phyloP scores from a whole-genome alignment of 139 green algal genomes.

The Chlamydomonas schloesseri region DNA sequence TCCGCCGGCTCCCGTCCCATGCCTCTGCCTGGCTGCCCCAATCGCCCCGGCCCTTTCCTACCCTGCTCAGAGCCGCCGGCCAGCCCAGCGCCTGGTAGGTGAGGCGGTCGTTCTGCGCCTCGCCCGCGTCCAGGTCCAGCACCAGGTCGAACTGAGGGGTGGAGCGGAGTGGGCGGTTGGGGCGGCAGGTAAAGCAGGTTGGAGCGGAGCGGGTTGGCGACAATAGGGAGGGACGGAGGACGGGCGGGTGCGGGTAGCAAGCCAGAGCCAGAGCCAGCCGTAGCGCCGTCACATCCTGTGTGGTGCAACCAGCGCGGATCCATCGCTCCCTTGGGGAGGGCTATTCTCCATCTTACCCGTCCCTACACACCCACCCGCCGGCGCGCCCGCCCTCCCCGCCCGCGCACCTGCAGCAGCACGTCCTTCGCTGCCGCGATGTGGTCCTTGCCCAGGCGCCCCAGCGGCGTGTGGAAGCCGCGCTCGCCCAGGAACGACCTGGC shows the following conservation, averaged over 20 bases:
- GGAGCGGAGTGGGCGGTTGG: too few species aligned
- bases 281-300: too few species aligned
- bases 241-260: too few species aligned
- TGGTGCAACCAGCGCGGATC: too few species aligned
- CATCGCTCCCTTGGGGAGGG: too few species aligned
- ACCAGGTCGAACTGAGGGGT: constrained; percentile 16
- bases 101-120: neutral
- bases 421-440: neutral
- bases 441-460: neutral
- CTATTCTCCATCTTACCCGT: too few species aligned
- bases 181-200: too few species aligned
- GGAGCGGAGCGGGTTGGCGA: too few species aligned
- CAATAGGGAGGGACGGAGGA: neutral
- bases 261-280: too few species aligned
- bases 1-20: too few species aligned
- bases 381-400: too few species aligned
- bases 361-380: neutral
- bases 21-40: too few species aligned
- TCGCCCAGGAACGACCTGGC: constrained; percentile 31
- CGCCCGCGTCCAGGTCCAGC: constrained; percentile 34
- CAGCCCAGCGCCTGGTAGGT: constrained; percentile 7
- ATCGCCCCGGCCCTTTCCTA: neutral
- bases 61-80: neutral
- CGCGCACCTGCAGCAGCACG: neutral
- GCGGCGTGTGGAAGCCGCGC: constrained; percentile 20